Percentiles rank a stretch among this genome's conserved stretches.
phyloP scores from a whole-genome alignment of 2,329 filamentous ascomycete genomes.

The Tolypocladium endophyticum region DNA sequence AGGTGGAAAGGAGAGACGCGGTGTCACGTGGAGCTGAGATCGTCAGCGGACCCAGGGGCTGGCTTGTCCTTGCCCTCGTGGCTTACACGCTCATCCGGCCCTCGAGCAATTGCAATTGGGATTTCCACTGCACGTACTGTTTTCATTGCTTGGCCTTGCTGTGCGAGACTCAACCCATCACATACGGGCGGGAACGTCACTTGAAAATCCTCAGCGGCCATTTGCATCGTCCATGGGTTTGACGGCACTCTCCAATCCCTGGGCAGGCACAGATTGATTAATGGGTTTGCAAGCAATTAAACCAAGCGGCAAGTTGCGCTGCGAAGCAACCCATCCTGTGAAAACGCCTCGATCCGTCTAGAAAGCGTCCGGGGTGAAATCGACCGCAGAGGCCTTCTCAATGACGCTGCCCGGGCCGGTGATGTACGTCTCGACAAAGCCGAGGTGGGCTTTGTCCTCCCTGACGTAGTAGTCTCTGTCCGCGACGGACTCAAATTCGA shows the following conservation, averaged over 20 bases:
- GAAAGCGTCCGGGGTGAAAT: constrained; percentile 43
- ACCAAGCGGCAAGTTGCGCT: not conserved
- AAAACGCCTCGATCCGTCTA: constrained; percentile 2
- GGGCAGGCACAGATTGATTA: too few species aligned
- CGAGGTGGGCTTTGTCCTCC: constrained; percentile 52
- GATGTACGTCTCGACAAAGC: constrained; percentile 43
- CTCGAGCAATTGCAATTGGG: not conserved
- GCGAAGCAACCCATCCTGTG: too few species aligned
- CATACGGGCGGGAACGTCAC: not conserved
- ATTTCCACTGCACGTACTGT: not conserved
- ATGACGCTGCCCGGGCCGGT: not conserved
- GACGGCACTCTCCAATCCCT: too few species aligned
- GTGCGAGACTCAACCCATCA: not conserved
- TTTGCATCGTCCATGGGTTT: too few species aligned
- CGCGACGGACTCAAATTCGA: constrained; percentile 50
- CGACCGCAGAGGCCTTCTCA: constrained; percentile 43
- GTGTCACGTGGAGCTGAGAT: not conserved
- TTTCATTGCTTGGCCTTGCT: not conserved
- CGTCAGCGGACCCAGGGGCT: not conserved
- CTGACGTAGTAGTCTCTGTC: constrained; percentile 61
- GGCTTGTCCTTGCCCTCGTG: not conserved
- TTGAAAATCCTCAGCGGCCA: too few species aligned
- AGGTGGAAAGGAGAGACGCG: not conserved
- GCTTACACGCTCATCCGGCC: not conserved
- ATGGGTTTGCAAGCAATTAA: not conserved